Conservation (phyloP, 345 rosid genomes). For the Cardiospermum halicacabum region DNA sequence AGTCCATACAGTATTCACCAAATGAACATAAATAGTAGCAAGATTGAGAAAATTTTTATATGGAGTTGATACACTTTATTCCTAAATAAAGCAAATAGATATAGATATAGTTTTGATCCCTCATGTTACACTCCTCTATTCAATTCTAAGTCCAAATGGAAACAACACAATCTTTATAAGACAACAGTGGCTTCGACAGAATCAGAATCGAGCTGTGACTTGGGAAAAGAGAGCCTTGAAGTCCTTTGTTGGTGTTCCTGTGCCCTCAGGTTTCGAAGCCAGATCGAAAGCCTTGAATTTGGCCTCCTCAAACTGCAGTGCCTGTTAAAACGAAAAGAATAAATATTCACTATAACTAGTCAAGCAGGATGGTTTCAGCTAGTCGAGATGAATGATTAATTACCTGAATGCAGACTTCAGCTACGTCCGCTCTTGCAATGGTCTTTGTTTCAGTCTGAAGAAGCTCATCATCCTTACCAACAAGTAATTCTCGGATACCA, state of each 20-base stretch:
- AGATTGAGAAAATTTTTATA: neutral
- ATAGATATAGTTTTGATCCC: neutral
- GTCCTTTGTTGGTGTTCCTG: conserved; percentile 81
- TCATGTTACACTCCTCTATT: neutral
- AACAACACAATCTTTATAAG: neutral
- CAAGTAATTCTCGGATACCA: conserved; percentile 69
- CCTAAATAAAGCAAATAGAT: neutral
- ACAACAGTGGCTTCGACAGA: neutral
- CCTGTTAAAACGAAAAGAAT: conserved; percentile 34
- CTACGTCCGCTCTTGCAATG: conserved; percentile 78
- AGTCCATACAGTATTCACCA: too few species aligned
- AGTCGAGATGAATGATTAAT: neutral
- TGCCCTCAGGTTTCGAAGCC: conserved; percentile 84
- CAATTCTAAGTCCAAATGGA: neutral
- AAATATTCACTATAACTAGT: too few species aligned
- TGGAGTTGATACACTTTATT: neutral
- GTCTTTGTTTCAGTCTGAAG: conserved; percentile 79
- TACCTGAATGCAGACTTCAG: conserved; percentile 88
- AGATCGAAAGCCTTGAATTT: conserved; percentile 85
- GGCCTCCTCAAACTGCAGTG: conserved; percentile 65
- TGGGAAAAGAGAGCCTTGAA: conserved; percentile 77
- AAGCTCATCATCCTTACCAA: conserved; percentile 92
- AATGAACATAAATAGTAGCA: too few species aligned
- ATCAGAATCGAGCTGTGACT: conserved; percentile 58
- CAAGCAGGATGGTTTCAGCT: too few species aligned